Conservation (phyloP, 1,139 yeast genomes). For the Diutina mesorugosa region DNA sequence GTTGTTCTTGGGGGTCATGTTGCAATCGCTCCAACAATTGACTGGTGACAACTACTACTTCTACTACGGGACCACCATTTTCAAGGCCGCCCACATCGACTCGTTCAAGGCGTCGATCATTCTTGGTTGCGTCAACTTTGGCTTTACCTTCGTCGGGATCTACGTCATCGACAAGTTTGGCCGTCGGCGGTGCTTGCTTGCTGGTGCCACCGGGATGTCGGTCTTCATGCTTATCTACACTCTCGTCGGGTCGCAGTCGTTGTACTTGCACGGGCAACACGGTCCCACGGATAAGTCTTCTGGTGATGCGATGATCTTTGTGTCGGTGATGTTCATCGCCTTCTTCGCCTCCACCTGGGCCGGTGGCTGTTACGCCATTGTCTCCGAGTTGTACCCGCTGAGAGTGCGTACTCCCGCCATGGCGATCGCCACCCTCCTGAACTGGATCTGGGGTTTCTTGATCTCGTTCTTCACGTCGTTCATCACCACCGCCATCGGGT, state of each 20-base stretch:
- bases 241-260: conserved; percentile 48
- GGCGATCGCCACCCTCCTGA: conserved; percentile 61
- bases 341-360: conserved; percentile 86
- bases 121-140: conserved; percentile 69
- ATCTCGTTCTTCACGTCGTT: conserved; percentile 70
- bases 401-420: conserved; percentile 73
- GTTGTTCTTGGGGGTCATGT: conserved; percentile 42
- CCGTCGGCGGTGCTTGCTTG: conserved; percentile 6
- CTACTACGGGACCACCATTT: conserved; percentile 70
- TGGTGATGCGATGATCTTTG: conserved; percentile 66
- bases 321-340: conserved; percentile 69
- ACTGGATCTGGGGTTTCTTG: conserved; percentile 72
- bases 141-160: conserved; percentile 57
- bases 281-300: conserved; percentile 27
- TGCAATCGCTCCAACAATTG: conserved; percentile 8
- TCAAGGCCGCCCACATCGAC: conserved; percentile 63
- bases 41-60: conserved; percentile 19
- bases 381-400: conserved; percentile 69
- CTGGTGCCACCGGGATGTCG: conserved; percentile 41
- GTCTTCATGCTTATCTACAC: conserved; percentile 55
- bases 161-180: conserved; percentile 24
- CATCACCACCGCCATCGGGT: conserved; percentile 33
- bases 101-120: conserved; percentile 66
- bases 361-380: conserved; percentile 67
- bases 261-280: conserved; percentile 39